phyloP scores from a whole-genome alignment of 164 flowering plant species.

The Dillenia turbinata region DNA sequence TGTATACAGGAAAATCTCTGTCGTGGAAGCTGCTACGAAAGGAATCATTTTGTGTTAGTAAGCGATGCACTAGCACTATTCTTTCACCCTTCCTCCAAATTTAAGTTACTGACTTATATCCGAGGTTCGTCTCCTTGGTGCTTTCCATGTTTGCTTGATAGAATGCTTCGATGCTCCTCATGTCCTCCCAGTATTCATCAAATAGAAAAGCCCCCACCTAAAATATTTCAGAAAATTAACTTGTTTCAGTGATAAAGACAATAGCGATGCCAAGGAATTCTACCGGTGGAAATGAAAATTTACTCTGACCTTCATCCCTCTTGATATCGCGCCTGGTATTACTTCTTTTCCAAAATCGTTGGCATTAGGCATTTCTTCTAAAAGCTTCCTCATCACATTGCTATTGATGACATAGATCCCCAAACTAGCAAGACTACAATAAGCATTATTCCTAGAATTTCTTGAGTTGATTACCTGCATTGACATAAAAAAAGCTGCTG shows the following conservation, averaged over 20 bases:
- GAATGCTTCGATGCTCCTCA: conserved; percentile 66
- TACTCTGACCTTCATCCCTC: conserved; percentile 57
- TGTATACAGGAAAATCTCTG: conserved; percentile 48
- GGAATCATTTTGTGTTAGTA: conserved; percentile 20
- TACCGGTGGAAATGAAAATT: neutral
- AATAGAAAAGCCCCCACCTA: conserved; percentile 57
- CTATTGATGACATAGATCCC: conserved; percentile 68
- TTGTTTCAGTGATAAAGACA: neutral
- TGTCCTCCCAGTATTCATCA: conserved; percentile 81
- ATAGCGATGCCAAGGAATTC: neutral
- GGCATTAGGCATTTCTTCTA: conserved; percentile 54
- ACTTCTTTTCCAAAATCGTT: conserved; percentile 61
- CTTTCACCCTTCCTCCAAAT: conserved; percentile 6
- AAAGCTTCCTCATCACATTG: conserved; percentile 50
- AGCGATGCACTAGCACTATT: neutral
- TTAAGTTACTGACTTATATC: conserved; percentile 44
- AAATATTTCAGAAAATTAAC: neutral
- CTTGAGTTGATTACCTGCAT: conserved; percentile 25
- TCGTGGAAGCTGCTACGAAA: conserved; percentile 58
- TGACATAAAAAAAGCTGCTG: conserved; percentile 1
- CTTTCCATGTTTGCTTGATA: conserved; percentile 71
- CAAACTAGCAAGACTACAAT: conserved; percentile 34
- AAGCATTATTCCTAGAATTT: conserved; percentile 7
- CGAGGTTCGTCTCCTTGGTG: conserved; percentile 36
- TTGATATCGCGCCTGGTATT: conserved; percentile 65